Base-by-base conservation (phyloP, 768 basidiomycete genomes). In the Lactifluus pinguis region DNA sequence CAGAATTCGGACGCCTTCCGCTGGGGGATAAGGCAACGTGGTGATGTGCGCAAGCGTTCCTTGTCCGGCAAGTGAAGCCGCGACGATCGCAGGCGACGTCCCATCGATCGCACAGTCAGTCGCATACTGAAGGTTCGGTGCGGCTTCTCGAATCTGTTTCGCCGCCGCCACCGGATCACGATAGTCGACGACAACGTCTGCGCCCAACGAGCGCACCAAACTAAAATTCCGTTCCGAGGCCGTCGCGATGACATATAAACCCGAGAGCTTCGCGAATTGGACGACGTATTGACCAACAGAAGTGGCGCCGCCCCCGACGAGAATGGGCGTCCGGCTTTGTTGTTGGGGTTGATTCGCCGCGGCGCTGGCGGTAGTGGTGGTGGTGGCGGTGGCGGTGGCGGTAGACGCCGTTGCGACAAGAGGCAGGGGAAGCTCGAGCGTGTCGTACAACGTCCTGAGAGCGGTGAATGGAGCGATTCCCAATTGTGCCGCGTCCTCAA, bases 161-260 rank as follows among this genome's bases (percentile, higher is more conserved):
- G 32, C 59, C 47, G 59, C 53, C 9, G 53, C 59, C 29, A 45
- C 44, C 17, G 63, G 56, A 56, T 66, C 66, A 11, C 58, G 38
- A 52, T 69, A 68, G 62, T 72, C 68, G 50, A 70, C 59, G 17
- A 74, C 74, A 9, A 67, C 69, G 50, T 72, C 69, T 11, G 77
- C 76, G 11, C 76, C 71, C 51, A 73, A 69, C 0, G 70, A 65
- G 63, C 72, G 73, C 59, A 75, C 66, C 25, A 76, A 69, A 19
- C 71, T 73, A 61, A 69, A 71, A 56, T 75, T 74, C 44, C 68
- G 67, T 8, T 71, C 70, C 1, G 76, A 76, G 36, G 71, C 68
- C 30, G 71, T 70, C 6, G 74, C 68, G 51, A 74, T 65, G 58
- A 76, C 73, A 49, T 71, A 69, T 62, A 68, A 68, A 4, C 72